Percentiles rank a stretch among this genome's conserved stretches.
These are phyloP conservation scores for Salvia rosmarinus DNA, from an alignment of 257 asterid genomes.

Conservation along the genomic window DNA sequence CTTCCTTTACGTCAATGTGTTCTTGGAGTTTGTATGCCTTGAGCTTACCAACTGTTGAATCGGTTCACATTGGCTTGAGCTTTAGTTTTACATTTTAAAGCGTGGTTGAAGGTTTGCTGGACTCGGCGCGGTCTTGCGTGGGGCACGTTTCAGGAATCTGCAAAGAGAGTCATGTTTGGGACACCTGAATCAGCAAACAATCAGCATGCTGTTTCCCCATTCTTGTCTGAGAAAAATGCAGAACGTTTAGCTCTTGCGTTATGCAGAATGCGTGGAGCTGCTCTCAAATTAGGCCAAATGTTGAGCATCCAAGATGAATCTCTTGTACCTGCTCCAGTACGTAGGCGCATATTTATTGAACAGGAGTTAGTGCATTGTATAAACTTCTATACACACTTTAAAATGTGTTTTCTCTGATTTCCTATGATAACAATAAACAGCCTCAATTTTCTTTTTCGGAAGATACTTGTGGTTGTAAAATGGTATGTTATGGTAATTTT, in stretches of 20 bases:
- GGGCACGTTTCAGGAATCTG: slow-evolving; percentile 96
- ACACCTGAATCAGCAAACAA: slow-evolving; percentile 49
- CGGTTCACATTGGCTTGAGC: slow-evolving; percentile 31
- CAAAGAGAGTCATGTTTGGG: slow-evolving; percentile 84
- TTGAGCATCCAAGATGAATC: slow-evolving; percentile 96
- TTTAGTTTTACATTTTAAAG: slow-evolving; percentile 33
- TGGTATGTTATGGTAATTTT: background rate
- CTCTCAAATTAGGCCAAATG: slow-evolving; percentile 97
- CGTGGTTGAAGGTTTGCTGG: slow-evolving; percentile 81
- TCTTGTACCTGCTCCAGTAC: slow-evolving; percentile 91
- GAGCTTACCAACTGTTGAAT: slow-evolving; percentile 20
- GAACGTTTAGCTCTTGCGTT: slow-evolving; percentile 96
- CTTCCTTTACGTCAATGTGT: slow-evolving; percentile 11
- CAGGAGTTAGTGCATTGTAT: slow-evolving; percentile 15
- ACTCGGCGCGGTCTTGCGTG: slow-evolving; percentile 96
- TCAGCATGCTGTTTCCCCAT: slow-evolving; percentile 63
- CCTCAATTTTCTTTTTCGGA: background rate
- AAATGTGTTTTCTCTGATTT: slow-evolving; percentile 22
- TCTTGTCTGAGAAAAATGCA: slow-evolving; percentile 84
- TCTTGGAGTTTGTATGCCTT: too few relatives aligned
- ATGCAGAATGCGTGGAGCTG: slow-evolving; percentile 99
- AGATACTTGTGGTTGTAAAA: background rate
- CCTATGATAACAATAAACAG: background rate
- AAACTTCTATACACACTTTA: slow-evolving; percentile 8
- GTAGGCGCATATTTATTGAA: slow-evolving; percentile 26